Evolutionary conservation across 331 rosid species (phyloP).

Genomic region (Dryas integrifolia): DNA sequence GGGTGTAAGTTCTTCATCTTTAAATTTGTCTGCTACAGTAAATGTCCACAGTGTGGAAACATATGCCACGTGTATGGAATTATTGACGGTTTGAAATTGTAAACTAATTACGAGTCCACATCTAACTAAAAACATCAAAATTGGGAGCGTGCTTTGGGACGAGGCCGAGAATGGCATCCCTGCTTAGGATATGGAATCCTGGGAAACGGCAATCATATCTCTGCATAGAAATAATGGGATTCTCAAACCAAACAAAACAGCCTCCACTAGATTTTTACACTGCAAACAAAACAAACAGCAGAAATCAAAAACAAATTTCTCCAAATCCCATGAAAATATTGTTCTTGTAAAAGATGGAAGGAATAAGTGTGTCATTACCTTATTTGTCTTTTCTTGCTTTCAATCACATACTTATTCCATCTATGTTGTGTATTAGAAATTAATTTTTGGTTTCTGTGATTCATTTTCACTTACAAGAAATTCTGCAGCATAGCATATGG

Average conservation of each 20-base stretch:
- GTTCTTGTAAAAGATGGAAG: constrained; percentile 5
- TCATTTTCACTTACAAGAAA: no score
- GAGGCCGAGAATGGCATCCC: not conserved
- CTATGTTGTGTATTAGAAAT: no score
- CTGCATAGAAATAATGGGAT: not conserved
- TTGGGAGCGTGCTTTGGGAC: not conserved
- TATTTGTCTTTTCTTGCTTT: not conserved
- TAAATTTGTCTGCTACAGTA: no score
- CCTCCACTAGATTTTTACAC: not conserved
- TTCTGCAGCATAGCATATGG: not conserved
- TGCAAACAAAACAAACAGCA: not conserved
- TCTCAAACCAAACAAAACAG: not conserved
- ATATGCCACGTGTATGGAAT: no score
- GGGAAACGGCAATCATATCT: not conserved
- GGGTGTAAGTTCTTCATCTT: no score
- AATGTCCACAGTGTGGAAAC: no score
- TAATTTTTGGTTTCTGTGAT: no score
- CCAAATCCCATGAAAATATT: not conserved
- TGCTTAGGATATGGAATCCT: not conserved
- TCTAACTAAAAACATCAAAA: not conserved
- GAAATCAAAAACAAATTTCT: not conserved
- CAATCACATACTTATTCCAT: not conserved
- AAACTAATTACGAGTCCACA: not conserved
- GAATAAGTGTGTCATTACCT: not conserved
- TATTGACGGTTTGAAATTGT: no score